Base-by-base conservation (phyloP, 192 early-diverging fungal species). In the Coemansia sp. region DNA sequence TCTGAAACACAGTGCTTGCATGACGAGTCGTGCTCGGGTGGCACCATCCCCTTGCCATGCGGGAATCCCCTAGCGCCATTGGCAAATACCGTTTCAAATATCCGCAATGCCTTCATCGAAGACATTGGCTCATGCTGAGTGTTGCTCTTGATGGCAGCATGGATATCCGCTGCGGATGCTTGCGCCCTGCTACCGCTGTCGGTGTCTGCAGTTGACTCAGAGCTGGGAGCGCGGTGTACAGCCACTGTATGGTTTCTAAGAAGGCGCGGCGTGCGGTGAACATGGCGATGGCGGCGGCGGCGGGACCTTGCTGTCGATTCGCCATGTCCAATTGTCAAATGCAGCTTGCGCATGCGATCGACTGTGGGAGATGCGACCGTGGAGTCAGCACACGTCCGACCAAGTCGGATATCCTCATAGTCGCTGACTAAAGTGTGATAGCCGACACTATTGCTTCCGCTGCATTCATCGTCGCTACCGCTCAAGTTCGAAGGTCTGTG, bases 91-190 rank as follows among this genome's bases (percentile, higher is more conserved):
- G 71, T 62, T 54, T 68, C 64, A n/a, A 80, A 67, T 62, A 80
- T 60, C 48, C 65, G 61, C 60, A 69, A 49, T 22, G 77, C 77
- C 31, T 61, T 74, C 44, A 28, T 55, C 28, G 71, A 74, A 9
- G 77, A 74, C 77, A 80, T 80, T 30, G 77, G 77, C 53, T 70
- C 77, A 5, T 70, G 58, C 21, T 74, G 77, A 12, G 71, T 67
- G 47, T 80, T 80, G 28, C 64, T 41, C 19, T 53, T 60, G 22
- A 74, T 70, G 3, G 77, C 47, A 23, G 59, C 71, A n/a, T 64
- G 44, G 62, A 68, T 62, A 47, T 53, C 27, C 10, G 48, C 55
- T 21, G 58, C 47, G 0, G 49, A 19, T 47, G 56, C 18, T 9
- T 23, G 50, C 50, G 50, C 50, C 48, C 22, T 32, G 48, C 21